phyloP scores from a whole-genome alignment of 2,329 filamentous ascomycete species.

The Colletotrichum tamarilloi region DNA sequence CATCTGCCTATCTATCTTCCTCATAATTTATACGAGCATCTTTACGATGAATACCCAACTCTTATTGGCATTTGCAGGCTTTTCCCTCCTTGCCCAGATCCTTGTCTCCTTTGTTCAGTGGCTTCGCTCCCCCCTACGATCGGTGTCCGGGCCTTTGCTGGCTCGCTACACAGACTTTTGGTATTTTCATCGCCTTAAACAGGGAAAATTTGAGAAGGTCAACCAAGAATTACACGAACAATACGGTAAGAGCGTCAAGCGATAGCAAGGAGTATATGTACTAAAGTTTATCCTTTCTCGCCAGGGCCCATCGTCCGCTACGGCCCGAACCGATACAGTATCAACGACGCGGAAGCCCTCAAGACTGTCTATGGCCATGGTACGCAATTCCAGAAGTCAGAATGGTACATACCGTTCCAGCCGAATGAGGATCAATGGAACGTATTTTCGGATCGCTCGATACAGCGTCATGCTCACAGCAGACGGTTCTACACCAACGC shows the following conservation, averaged over 20 bases:
- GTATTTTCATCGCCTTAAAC: slow-evolving; percentile 41
- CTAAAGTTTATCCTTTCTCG: neutral
- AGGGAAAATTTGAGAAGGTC: slow-evolving; percentile 42
- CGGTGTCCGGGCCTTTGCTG: slow-evolving; percentile 41
- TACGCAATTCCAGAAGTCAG: slow-evolving; percentile 49
- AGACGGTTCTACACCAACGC: slow-evolving; percentile 54
- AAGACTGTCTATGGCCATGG: slow-evolving; percentile 48
- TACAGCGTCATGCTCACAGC: slow-evolving; percentile 48
- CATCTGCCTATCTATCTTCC: too few species aligned
- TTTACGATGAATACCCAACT: neutral
- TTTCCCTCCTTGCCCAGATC: neutral
- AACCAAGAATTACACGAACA: slow-evolving; percentile 45
- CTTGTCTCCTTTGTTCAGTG: neutral
- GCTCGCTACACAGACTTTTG: slow-evolving; percentile 43
- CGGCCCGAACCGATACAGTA: slow-evolving; percentile 58
- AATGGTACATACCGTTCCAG: slow-evolving; percentile 41
- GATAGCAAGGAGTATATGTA: neutral
- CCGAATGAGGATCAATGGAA: slow-evolving; percentile 39
- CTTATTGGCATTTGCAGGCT: neutral
- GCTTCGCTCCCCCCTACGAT: slow-evolving; percentile 39
- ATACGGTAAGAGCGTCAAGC: slow-evolving; percentile 40
- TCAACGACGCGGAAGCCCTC: slow-evolving; percentile 52
- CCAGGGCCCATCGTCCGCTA: slow-evolving; percentile 56
- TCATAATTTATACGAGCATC: neutral
- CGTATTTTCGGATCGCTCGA: slow-evolving; percentile 48